phyloP scores from a whole-genome alignment of 306 rosid species.

The Inga leiocalycina region DNA sequence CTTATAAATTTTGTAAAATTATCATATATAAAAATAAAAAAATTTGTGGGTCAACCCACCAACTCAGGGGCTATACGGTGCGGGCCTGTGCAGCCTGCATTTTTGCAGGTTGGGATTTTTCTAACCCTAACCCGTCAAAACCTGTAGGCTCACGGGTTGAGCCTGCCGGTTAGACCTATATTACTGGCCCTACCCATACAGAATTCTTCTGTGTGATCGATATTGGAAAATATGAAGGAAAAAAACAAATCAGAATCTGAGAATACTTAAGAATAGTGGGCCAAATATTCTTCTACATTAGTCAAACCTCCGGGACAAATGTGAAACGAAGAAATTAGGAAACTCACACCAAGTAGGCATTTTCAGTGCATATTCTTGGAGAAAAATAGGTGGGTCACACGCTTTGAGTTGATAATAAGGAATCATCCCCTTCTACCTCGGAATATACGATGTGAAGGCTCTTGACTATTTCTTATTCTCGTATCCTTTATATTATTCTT shows the following conservation, averaged over 20 bases:
- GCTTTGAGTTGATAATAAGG: background rate
- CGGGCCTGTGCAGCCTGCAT: too few species aligned
- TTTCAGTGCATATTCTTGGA: conserved; percentile 32
- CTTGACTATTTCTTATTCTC: background rate
- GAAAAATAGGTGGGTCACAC: background rate
- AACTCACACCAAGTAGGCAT: conserved; percentile 15
- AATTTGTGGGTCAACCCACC: too few species aligned
- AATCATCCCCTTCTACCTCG: background rate
- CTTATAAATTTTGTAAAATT: too few species aligned
- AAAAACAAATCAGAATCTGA: background rate
- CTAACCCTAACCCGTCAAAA: too few species aligned
- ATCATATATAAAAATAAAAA: too few species aligned
- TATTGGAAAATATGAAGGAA: background rate
- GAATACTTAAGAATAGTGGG: background rate
- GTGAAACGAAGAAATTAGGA: background rate
- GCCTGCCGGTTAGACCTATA: too few species aligned
- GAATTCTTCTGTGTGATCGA: background rate
- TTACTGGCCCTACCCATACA: background rate
- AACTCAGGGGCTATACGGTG: too few species aligned
- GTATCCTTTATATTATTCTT: background rate
- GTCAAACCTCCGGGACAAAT: background rate
- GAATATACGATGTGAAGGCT: conserved; percentile 1
- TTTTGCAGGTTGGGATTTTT: too few species aligned
- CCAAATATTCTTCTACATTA: background rate
- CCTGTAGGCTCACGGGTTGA: too few species aligned